These are phyloP conservation scores for Aspergillus hortae DNA, from an alignment of 2,329 filamentous ascomycete species.

Conservation along the genomic window DNA sequence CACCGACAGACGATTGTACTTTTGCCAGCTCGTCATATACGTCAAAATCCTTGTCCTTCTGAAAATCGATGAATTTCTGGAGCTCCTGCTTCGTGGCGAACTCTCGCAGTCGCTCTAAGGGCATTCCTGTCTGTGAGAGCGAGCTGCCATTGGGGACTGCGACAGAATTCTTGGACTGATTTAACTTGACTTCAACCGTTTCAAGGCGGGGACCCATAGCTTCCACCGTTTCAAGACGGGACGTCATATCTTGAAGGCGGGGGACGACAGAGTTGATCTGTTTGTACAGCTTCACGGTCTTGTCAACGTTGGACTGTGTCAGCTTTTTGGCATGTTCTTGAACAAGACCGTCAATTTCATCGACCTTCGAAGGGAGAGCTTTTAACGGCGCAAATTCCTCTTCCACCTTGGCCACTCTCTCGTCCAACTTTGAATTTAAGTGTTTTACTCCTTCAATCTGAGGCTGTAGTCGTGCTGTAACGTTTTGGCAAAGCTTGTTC, in stretches of 20 bases:
- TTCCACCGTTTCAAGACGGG: background rate
- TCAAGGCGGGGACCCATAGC: background rate
- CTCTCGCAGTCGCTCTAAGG: background rate
- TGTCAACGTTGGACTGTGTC: background rate
- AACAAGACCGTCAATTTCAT: background rate
- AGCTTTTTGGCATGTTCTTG: background rate
- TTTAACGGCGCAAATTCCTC: background rate
- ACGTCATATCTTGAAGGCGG: background rate
- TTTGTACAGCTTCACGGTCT: conserved; percentile 3
- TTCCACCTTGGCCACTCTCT: too few species aligned
- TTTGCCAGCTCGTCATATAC: background rate
- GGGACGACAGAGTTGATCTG: background rate
- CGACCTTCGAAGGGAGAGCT: background rate
- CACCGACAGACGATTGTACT: background rate
- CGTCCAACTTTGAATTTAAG: too few species aligned
- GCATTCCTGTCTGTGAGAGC: too few species aligned
- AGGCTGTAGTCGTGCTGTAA: background rate
- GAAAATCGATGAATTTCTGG: background rate
- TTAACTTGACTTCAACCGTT: background rate
- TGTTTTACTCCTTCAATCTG: background rate
- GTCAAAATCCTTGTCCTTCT: background rate
- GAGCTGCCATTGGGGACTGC: too few species aligned
- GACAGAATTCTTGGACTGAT: too few species aligned
- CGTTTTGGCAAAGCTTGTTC: background rate
- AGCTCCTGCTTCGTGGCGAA: background rate